Base-by-base conservation (phyloP, 2,329 filamentous ascomycete species). In the Didymella pinodella region DNA sequence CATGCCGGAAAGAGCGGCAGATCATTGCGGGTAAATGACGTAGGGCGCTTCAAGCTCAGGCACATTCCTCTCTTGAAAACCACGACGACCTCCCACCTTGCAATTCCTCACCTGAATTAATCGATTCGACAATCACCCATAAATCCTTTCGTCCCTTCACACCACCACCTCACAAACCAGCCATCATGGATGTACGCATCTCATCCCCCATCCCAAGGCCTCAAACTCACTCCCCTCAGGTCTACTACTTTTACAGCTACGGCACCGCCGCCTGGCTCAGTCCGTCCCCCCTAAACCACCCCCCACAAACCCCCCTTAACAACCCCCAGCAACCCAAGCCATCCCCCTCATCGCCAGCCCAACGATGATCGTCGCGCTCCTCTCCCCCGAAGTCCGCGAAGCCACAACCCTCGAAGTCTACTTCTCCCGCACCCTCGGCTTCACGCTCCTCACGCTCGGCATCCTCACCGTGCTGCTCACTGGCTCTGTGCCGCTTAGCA, bases 351-450 rank as follows among this genome's bases (percentile, higher is more conserved):
- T 90, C 53, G 66, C 83, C 5, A 83, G 84, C 6, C 88, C 88
- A 0, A 85, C 83, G 26, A 80, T 90, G 65, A 85, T 90, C 22
- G 80, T 86, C 54, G 81, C 85, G 11, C 76, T 90, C 61, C 81
- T 88, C 34, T 83, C 84, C 3, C 82, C 83, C 49, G 85, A 88
- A 63, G 80, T 84, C 38, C 83, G 84, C 60, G 80, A 84, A 64
- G 77, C 83, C 54, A 83, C 83, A 54, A 77, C 78, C 25, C 81
- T 92, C 31, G 90, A 93, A 76, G 78, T 85, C 55, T 94, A 94
- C 82, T 88, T 93, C 74, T 87, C 87, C 50, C 89, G 90, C 41
- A 86, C 84, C 28, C 83, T 92, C 1, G 91, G 89, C 63, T 80
- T 93, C 56, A 80, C 87, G 29, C 83, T 92, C 44, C 79, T 93